Evolutionary conservation across 2,329 filamentous ascomycete genomes (phyloP), one percentile per base, ranked within the genome.

Genomic region (Cercospora canescens): DNA sequence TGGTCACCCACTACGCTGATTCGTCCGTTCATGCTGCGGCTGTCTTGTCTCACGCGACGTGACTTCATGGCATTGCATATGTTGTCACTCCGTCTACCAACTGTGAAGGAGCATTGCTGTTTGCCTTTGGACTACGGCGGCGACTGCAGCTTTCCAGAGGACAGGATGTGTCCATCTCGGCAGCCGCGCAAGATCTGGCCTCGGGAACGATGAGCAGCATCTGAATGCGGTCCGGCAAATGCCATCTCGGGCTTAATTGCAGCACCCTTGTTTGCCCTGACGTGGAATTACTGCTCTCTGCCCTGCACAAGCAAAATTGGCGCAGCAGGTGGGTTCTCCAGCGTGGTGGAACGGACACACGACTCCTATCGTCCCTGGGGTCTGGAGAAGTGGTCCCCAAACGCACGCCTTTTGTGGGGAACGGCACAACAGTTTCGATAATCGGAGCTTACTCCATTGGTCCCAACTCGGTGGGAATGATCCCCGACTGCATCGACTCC

Each of bases 11-110:
- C 52, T 18, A 56, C 30, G 28, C 52, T 56, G 52, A 56, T 56
- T 56, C 52, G 52, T 35, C 52, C 7, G 52, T 21, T 56, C 30
- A 32, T 35, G 52, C 52, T 56, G 21, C 52, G 30, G 52, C 24
- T 56, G 52, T 56, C 52, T 56, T 56, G 52, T 56, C 30, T 56
- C 52, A 56, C 52, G 52, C 52, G 28, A 35, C 52, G 52, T 56
- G 52, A 56, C 52, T 56, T 56, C 52, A 56, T 56, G 16, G n/a
- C 16, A 32, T 35, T 34, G 52, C 52, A 16, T 56, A 56, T 35
- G 52, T 16, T 52, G 45, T 52, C 45, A 52, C 26, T 28, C 21
- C 26, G 12, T 52, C 18, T 16, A 32, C 18, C 28, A 12, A 21
- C 32, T 16, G 28, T 56, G n/a, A 24, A 56, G 28, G 52, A 30